Evolutionary conservation across 345 rosid genomes (phyloP), one percentile per base, ranked within the genome.

Genomic region (Eucalyptus microcorys): DNA sequence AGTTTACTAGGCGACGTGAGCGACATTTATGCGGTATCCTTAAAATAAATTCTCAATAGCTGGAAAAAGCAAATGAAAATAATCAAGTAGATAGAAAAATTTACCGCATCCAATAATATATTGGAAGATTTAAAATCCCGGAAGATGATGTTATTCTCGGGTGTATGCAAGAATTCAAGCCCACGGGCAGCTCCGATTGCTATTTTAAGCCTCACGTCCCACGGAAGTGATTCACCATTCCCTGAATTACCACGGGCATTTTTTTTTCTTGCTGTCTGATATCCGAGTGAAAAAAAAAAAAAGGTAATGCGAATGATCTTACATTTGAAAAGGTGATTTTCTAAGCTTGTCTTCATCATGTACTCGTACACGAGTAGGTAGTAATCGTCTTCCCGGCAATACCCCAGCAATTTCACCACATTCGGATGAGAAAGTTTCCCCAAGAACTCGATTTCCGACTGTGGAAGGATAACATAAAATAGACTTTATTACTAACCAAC

Each of bases 111-210:
- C 49, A 97, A 92, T 88, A 96, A 92, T 86, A 97, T 96, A 40
- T 97, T 96, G 21, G 97, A 95, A 88, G 97, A 87, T 64, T 96
- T 97, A 53, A 97, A 95, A 88, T 96, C 98, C 26, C 99, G 87
- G 88, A 95, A 96, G 24, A 96, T 96, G 57, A 97, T 96, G 50
- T 95, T 94, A 49, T 95, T 93, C 87, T 95, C 96, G 0, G 97
- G 92, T n/a, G 91, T 85, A 88, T 97, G 99, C 88, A 97, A 91
- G 89, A 94, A 96, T 1, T 90, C 52, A 45, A 97, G 92, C 68
- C 98, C 99, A 64, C 91, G 90, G 48, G 97, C 98, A 14, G 98
- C 99, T 90, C 93, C 99, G 4, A 93, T 95, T 19, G 95, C 98
- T 88, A 95, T 93, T 76, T 94, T 92, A 8, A 96, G 91, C 50